phyloP scores from a whole-genome alignment of 2,329 filamentous ascomycete genomes.

The Chaetothyriales sp. region DNA sequence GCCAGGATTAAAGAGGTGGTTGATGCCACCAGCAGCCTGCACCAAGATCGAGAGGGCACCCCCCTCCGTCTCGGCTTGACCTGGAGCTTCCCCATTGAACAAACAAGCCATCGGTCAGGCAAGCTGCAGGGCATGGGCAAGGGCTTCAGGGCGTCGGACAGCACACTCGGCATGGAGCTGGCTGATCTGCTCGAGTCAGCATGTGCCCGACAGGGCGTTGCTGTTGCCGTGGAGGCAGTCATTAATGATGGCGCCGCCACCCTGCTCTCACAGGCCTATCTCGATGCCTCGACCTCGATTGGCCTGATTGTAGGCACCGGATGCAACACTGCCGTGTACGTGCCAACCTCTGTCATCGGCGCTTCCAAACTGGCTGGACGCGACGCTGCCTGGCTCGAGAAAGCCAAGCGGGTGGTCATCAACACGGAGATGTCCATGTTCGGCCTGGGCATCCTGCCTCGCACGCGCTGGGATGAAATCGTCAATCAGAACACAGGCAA shows the following conservation, averaged over 20 bases:
- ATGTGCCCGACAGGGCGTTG: slow-evolving; percentile 38
- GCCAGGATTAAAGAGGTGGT: slow-evolving; percentile 30
- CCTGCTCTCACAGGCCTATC: slow-evolving; percentile 46
- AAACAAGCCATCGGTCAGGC: slow-evolving; percentile 44
- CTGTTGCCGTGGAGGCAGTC: slow-evolving; percentile 46
- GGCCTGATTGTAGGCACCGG: slow-evolving; percentile 51
- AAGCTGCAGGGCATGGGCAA: slow-evolving; percentile 49
- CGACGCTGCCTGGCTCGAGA: slow-evolving; percentile 39
- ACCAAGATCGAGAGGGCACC: slow-evolving; percentile 25
- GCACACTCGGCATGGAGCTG: slow-evolving; percentile 44
- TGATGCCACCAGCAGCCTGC: slow-evolving; percentile 24
- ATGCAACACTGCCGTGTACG: slow-evolving; percentile 48
- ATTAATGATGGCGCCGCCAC: slow-evolving; percentile 50
- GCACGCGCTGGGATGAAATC: slow-evolving; percentile 46
- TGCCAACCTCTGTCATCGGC: slow-evolving; percentile 40
- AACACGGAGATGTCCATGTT: slow-evolving; percentile 56
- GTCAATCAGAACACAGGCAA: slow-evolving; percentile 41
- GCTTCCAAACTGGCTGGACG: slow-evolving; percentile 41
- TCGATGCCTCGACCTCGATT: slow-evolving; percentile 44
- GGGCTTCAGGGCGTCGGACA: slow-evolving; percentile 46
- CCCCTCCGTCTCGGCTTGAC: slow-evolving; percentile 45
- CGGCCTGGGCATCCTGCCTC: slow-evolving; percentile 40
- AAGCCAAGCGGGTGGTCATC: slow-evolving; percentile 46
- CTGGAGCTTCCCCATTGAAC: slow-evolving; percentile 53
- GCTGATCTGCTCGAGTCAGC: slow-evolving; percentile 44